Evolutionary conservation across 2,329 filamentous ascomycete species (phyloP), one percentile per base, ranked within the genome.

Genomic region (Periglandula ipomoeae): DNA sequence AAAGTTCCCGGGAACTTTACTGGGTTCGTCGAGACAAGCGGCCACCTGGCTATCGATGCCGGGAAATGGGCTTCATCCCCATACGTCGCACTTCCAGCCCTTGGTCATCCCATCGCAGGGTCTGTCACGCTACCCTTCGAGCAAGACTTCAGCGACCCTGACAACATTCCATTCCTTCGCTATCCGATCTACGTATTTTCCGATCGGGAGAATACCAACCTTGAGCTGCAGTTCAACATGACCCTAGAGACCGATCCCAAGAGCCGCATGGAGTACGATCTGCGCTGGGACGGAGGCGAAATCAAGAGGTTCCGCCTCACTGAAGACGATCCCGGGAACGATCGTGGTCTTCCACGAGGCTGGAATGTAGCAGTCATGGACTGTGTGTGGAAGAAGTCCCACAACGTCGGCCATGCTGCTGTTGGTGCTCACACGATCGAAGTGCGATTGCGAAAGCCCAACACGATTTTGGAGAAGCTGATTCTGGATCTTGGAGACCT

Each of bases 351-450:
- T 51, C 76, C 76, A 2, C 67, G 67, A 0, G 69, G 68, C 6
- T 80, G 76, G 75, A 60, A 65, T 6, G 56, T 58, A 9, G 73
- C 72, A 0, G 75, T 78, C 1, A 71, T 72, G 13, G 70, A 76
- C 46, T 60, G 69, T 24, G 71, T 72, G 7, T 79, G 75, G 76
- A 65, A 61, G 5, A 72, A 69, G 46, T 68, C 64, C 15, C 62
- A 66, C 19, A 54, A 56, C 7, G 17, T 67, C 7, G 57, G 58
- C 2, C 49, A 48, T 4, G 50, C 59, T 1, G 30, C 37, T 0
- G 43, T 50, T 15, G 66, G 66, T 0, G 40, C 44, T 15, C 65
- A 69, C 45, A 56, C 51, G 1, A 47, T 69, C 5, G 58, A 60
- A 13, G 57, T 62, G 1, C 42, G 63, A 49, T 54, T 61, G 37